Evolutionary conservation across 75 land plant species (phyloP), one percentile per base, ranked within the genome.

Genomic region (Pinus taeda): DNA sequence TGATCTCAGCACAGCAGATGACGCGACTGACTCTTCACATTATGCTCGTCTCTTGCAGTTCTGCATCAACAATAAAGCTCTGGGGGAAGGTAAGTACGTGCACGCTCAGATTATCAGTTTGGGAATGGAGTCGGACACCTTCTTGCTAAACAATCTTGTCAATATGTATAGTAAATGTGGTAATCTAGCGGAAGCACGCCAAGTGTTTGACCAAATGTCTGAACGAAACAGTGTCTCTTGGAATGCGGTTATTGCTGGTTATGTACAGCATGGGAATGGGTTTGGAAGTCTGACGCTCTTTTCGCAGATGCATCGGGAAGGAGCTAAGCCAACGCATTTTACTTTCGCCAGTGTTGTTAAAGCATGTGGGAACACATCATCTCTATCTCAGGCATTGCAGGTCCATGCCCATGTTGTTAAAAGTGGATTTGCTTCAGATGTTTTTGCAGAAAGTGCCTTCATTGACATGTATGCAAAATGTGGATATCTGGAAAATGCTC

Each of bases 181-280:
- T n/a, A 18, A 21, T 69, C 62, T 69, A 2, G 69, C 76, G n/a
- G 81, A 84, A 66, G 84, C 85, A 39, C 70, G 80, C n/a, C 36
- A 60, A 22, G 22, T 87, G 18, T 89, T 89, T 69, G 42, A 57
- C 29, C 59, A n/a, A 64, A 87, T 87, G 81, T 77, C 83, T 15
- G 71, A 82, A 21, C 83, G 33, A 57, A 87, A 90, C 82, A 26
- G 80, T 33, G 83, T 90, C 59, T 85, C 92, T 21, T 90, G 90
- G 90, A 90, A 85, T 57, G 79, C 85, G 4, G 74, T 90, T 80
- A 78, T 88, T 6, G 39, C 88, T 12, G 61, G 74, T 15, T 81
- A 81, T 81, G 82, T 79, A 58, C 81, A 81, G 59, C 74, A 73
- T 39, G 79, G 75, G 30, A 39, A 78, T 55, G 53, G 33, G 66